A percentile compares a stretch with the other conserved stretches of the same genome.
Evolutionary conservation across 2,329 filamentous ascomycete genomes (phyloP).

Genomic region (Septoria linicola): DNA sequence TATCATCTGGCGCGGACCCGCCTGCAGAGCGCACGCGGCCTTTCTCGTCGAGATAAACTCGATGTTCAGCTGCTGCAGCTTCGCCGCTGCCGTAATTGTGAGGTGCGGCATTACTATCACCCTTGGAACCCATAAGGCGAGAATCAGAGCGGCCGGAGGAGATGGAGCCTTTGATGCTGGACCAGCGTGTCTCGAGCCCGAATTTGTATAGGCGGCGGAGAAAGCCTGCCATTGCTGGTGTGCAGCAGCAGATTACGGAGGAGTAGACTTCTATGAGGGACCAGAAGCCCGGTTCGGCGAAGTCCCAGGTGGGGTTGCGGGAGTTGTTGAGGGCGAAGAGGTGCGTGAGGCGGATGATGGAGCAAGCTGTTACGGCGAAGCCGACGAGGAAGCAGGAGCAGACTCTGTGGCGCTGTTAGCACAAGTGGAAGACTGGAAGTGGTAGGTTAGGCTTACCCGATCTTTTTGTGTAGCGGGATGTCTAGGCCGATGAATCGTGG

Average conservation of each 20-base stretch:
- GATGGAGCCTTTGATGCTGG: conserved; percentile 4
- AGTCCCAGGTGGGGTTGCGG: conserved; percentile 11
- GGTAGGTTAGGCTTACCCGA: neutral
- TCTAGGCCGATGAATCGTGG: conserved; percentile 9
- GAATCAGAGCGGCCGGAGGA: conserved; percentile 4
- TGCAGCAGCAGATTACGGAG: conserved; percentile 19
- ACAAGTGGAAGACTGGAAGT: neutral
- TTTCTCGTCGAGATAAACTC: neutral
- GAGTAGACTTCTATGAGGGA: conserved; percentile 16
- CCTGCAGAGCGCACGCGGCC: neutral
- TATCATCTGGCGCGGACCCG: neutral
- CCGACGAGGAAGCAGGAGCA: conserved; percentile 14
- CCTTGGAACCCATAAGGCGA: neutral
- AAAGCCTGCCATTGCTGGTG: conserved; percentile 10
- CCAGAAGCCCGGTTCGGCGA: conserved; percentile 11
- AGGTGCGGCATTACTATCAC: neutral
- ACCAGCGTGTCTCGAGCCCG: neutral
- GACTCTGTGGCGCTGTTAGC: neutral
- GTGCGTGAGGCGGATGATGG: conserved; percentile 10
- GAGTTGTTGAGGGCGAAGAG: conserved; percentile 7
- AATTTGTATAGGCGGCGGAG: conserved; percentile 7
- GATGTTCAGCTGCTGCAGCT: no score
- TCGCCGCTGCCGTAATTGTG: no score
- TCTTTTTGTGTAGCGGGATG: conserved; percentile 8
- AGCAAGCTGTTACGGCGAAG: conserved; percentile 15